A percentile compares a stretch with the other conserved stretches of the same genome.
Conservation (phyloP, 2,329 filamentous ascomycete species). For the Ambrosiella beaveri region DNA sequence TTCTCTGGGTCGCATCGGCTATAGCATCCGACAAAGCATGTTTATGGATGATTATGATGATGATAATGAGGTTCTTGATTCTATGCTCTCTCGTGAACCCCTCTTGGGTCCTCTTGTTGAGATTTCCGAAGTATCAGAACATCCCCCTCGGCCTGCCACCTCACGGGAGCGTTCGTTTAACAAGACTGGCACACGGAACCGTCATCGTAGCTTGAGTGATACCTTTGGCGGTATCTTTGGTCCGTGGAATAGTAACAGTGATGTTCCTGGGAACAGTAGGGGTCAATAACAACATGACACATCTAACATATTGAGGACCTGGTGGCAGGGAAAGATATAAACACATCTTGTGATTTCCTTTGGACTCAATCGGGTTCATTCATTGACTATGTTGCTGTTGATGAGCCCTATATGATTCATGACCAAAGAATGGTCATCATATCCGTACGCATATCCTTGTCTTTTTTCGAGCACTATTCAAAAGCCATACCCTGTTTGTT, state of each 20-base stretch:
- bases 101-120: conserved; percentile 8
- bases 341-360: too few species aligned
- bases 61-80: conserved; percentile 14
- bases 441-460: too few species aligned
- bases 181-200: conserved; percentile 14
- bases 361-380: too few species aligned
- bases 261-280: background rate
- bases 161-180: conserved; percentile 4
- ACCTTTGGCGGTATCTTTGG: conserved; percentile 25
- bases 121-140: background rate
- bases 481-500: too few species aligned
- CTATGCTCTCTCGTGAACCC: conserved; percentile 8
- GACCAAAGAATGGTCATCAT: too few species aligned
- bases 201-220: conserved; percentile 26
- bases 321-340: background rate
- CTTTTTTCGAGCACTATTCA: too few species aligned
- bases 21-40: conserved; percentile 35
- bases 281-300: background rate
- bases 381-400: too few species aligned
- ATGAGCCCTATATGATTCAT: too few species aligned
- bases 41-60: conserved; percentile 33
- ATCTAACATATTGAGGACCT: background rate
- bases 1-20: conserved; percentile 30
- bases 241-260: conserved; percentile 12
- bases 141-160: conserved; percentile 5